phyloP scores from a whole-genome alignment of 2,329 filamentous ascomycete species.

The Trichophyton rubrum region DNA sequence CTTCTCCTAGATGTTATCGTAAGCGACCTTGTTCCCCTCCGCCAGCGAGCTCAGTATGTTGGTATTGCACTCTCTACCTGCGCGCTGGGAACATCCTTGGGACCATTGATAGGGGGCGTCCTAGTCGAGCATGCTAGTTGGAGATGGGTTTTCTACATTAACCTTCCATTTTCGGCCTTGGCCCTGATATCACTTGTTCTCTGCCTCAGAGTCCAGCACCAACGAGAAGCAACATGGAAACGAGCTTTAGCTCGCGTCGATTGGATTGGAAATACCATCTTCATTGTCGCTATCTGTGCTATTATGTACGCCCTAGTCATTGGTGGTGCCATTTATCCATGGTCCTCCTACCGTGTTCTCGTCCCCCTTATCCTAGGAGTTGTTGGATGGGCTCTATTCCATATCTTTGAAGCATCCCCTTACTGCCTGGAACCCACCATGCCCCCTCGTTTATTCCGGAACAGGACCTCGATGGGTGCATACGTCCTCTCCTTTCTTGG shows the following conservation, averaged over 20 bases:
- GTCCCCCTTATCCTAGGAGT: slow-evolving; percentile 5
- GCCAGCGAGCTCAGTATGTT: slow-evolving; percentile 33
- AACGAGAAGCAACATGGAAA: not conserved
- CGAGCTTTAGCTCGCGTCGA: not conserved
- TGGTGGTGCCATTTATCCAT: slow-evolving; percentile 2
- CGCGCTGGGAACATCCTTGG: slow-evolving; percentile 28
- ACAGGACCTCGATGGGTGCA: slow-evolving; percentile 25
- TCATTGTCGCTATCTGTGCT: not conserved
- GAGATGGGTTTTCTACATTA: slow-evolving; percentile 47
- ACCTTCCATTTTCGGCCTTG: slow-evolving; percentile 39
- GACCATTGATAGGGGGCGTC: slow-evolving; percentile 18
- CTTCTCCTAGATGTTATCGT: slow-evolving; percentile 39
- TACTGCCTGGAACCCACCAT: slow-evolving; percentile 25
- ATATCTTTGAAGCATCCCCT: not conserved
- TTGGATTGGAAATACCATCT: slow-evolving; percentile 2
- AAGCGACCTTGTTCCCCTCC: slow-evolving; percentile 38
- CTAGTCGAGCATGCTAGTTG: slow-evolving; percentile 32
- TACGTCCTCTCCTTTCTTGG: slow-evolving; percentile 29
- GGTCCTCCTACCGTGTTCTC: slow-evolving; percentile 4
- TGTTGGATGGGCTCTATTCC: not conserved
- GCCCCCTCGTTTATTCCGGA: slow-evolving; percentile 34
- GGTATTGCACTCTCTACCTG: slow-evolving; percentile 34
- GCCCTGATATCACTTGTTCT: slow-evolving; percentile 29
- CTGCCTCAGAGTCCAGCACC: slow-evolving; percentile 14
- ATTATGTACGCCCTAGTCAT: not conserved